Base-by-base conservation (phyloP, 139 green algal species). In the Coelastrella sp. region DNA sequence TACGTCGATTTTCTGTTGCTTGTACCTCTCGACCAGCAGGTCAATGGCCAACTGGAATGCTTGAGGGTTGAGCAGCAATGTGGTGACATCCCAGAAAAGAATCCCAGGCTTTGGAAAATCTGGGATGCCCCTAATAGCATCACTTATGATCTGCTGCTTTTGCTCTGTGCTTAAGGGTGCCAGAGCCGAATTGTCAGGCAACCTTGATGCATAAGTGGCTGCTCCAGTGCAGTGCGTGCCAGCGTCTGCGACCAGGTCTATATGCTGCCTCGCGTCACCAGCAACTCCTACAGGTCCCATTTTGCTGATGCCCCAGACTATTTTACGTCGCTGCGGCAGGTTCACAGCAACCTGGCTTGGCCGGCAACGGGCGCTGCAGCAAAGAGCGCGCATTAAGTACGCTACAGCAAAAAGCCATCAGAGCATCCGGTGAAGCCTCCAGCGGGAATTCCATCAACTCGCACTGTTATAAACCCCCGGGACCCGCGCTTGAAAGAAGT, bases 31-130 rank as follows among this genome's bases (percentile, higher is more conserved):
- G 7, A 86, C 85, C 54, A 99, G 93, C 16, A 97, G 65, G 84
- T 99, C 96, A 60, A 99, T 97, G n/a, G 89, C 94, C 85, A 94
- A 87, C 74, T 98, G 90, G 88, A 99, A 99, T 0, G 96, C 97
- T 71, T 89, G 88, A 5, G 95, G 95, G 88, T 99, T 92, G n/a
- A 99, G 93, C 74, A 99, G 89, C 66, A 99, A 92, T 54, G 97
- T 99, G 11, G 98, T 99, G 16, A 99, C 94, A 92, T 99, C 98
- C 85, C 96, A 96, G 79, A 99, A 99, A n/a, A 98, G 84, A 90
- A 99, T 99, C 54, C 98, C 98, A 75, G 94, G 84, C 86, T 99
- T 98, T 3, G 97, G 97, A 58, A 98, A 99, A 91, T 99, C 95
- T 19, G 94, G 96, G 4, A 98, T 94, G 7, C 88, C 92, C 4